Evolutionary conservation across 1,284 basidiomycete genomes (phyloP).

Genomic region (Pterulicium gracile): DNA sequence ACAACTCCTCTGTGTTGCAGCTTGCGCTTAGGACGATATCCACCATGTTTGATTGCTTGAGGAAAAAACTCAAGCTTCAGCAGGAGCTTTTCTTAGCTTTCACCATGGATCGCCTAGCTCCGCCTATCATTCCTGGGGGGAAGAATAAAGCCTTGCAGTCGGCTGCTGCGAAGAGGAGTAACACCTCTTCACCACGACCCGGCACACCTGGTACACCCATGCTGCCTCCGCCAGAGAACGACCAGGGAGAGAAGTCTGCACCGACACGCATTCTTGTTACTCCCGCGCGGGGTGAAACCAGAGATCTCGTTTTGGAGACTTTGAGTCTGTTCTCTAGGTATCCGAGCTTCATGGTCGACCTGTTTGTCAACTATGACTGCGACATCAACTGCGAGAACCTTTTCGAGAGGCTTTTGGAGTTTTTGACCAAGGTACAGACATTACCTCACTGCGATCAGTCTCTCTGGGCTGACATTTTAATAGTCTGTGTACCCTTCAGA

Average conservation of each 20-base stretch:
- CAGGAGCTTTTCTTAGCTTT: slow-evolving; percentile 93
- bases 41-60: slow-evolving; percentile 84
- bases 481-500: slow-evolving; percentile 72
- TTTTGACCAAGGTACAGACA: slow-evolving; percentile 66
- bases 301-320: slow-evolving; percentile 87
- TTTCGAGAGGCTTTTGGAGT: slow-evolving; percentile 86
- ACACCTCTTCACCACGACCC: slow-evolving; percentile 40
- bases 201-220: slow-evolving; percentile 44
- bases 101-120: slow-evolving; percentile 82
- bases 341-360: slow-evolving; percentile 87
- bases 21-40: slow-evolving; percentile 78
- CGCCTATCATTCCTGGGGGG: slow-evolving; percentile 26
- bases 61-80: slow-evolving; percentile 86
- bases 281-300: slow-evolving; percentile 80
- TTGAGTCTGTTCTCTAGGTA: slow-evolving; percentile 73
- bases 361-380: slow-evolving; percentile 96
- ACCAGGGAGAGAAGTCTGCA: slow-evolving; percentile 37
- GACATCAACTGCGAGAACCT: slow-evolving; percentile 95
- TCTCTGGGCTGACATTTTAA: slow-evolving; percentile 1
- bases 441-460: background rate
- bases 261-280: slow-evolving; percentile 50
- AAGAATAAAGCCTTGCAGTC: slow-evolving; percentile 14
- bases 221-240: slow-evolving; percentile 31
- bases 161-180: slow-evolving; percentile 14
- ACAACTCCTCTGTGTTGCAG: slow-evolving; percentile 74